phyloP scores from a whole-genome alignment of 106 monocot genomes.

The Triglochin maritima region DNA sequence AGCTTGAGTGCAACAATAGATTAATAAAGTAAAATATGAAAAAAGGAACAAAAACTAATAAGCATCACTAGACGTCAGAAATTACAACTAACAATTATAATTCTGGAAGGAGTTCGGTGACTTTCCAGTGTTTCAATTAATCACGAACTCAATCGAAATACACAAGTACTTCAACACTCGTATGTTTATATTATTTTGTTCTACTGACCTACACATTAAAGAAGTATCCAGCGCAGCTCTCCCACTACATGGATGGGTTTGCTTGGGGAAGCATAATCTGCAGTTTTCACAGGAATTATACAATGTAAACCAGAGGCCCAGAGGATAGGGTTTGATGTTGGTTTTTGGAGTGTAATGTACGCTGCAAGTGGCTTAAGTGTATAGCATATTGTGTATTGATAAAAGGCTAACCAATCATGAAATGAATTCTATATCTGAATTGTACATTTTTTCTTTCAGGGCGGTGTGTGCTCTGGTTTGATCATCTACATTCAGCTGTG shows the following conservation, averaged over 20 bases:
- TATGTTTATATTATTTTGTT: background rate
- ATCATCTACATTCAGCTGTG: conserved; percentile 66
- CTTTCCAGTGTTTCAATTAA: too few species aligned
- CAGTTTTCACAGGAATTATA: conserved; percentile 47
- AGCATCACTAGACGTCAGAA: too few species aligned
- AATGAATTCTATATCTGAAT: background rate
- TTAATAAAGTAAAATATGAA: too few species aligned
- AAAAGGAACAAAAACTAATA: too few species aligned
- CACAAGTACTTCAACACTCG: background rate
- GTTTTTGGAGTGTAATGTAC: conserved; percentile 72
- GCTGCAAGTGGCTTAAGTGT: conserved; percentile 27
- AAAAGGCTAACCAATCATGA: too few species aligned
- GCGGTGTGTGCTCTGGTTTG: conserved; percentile 49
- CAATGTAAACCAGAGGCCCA: conserved; percentile 52
- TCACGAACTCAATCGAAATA: background rate
- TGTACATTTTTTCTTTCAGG: conserved; percentile 26
- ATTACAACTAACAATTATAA: too few species aligned
- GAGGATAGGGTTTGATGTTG: conserved; percentile 49
- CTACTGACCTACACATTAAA: conserved; percentile 56
- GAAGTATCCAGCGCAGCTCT: conserved; percentile 76
- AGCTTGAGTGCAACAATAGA: too few species aligned
- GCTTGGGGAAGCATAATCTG: conserved; percentile 60
- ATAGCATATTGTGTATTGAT: background rate
- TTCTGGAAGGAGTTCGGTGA: too few species aligned
- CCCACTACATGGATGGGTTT: conserved; percentile 87